Conservation (phyloP, 208 protist species). For the Acanthamoeba castellanii region DNA sequence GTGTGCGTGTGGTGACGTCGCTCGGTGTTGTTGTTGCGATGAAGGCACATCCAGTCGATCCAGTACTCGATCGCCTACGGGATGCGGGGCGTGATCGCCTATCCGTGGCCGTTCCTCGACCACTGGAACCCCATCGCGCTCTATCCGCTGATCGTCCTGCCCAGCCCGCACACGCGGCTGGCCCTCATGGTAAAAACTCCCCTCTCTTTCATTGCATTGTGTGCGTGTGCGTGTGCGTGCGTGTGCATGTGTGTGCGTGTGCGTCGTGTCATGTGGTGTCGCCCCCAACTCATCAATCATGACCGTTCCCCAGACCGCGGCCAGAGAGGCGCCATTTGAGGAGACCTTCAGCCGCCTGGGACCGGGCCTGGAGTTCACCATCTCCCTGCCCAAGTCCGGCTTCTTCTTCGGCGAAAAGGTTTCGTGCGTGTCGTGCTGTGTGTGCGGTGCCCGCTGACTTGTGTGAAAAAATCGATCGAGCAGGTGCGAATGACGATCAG, state of each 20-base stretch:
- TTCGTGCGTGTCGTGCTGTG: no score
- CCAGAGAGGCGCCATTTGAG: neutral
- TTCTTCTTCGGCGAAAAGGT: neutral
- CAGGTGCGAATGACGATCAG: neutral
- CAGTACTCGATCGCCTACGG: neutral
- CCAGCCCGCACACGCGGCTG: neutral
- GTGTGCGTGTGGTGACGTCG: neutral
- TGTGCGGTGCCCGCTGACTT: no score
- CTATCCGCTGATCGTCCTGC: neutral
- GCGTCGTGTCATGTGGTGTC: no score
- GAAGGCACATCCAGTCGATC: neutral
- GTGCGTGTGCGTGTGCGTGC: no score
- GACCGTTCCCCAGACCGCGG: neutral
- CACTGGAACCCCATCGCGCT: neutral
- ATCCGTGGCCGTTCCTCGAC: neutral
- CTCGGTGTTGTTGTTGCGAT: no score
- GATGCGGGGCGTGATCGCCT: neutral
- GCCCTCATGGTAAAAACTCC: slow-evolving; percentile 84
- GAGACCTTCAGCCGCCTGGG: neutral
- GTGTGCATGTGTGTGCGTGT: no score
- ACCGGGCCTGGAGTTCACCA: neutral
- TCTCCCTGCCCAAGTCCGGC: neutral
- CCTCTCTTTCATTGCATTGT: slow-evolving; percentile 75
- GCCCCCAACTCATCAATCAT: no score
- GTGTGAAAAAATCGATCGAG: no score